Evolutionary conservation across 2,329 filamentous ascomycete genomes (phyloP), one percentile per base, ranked within the genome.

Genomic region (Lachnellula subtilissima): DNA sequence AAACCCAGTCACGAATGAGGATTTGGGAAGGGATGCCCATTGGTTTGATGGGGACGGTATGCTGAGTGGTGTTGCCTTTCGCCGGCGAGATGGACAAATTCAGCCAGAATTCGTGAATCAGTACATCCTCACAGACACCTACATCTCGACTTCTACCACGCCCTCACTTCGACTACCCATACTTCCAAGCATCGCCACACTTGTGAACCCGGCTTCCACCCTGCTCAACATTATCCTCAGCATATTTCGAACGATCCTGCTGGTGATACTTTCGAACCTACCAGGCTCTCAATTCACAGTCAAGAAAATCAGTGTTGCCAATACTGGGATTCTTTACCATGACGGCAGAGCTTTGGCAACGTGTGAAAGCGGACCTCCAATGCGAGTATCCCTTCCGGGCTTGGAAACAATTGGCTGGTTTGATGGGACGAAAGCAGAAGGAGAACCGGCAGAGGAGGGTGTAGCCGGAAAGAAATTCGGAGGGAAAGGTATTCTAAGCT

Each of bases 41-140:
- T 89, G 85, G 85, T 89, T 89, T 59, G 87, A 89, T 62, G 86
- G 87, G 35, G 86, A 89, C 67, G 87, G 86, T 4, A 89, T 89
- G 86, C 78, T 89, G 11, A 81, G 81, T 32, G 86, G 86, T 1
- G 85, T 89, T 0, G 75, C 76, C 17, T 89, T 87, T 66, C 73
- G 73, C 28, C 74, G 74, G 2, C 69, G 72, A 5, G 67, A 75
- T 39, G 60, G 65, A 0, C 61, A 69, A 2, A 76, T 86, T 1
- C 68, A 75, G 55, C 85, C 86, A 0, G 76, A 85, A 53, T 89
- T 88, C 53, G 84, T 86, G 53, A 89, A 88, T 58, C 83, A 86
- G 62, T 88, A 82, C 64, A 75, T 89, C 49, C 70, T 87, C 25
- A 89, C 86, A 0, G 86, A 90, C 61, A 71, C 88, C 5, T 86